A percentile compares a stretch with the other conserved stretches of the same genome.
Evolutionary conservation across 2,329 filamentous ascomycete species (phyloP).

Genomic region (Setomelanomma holmii): DNA sequence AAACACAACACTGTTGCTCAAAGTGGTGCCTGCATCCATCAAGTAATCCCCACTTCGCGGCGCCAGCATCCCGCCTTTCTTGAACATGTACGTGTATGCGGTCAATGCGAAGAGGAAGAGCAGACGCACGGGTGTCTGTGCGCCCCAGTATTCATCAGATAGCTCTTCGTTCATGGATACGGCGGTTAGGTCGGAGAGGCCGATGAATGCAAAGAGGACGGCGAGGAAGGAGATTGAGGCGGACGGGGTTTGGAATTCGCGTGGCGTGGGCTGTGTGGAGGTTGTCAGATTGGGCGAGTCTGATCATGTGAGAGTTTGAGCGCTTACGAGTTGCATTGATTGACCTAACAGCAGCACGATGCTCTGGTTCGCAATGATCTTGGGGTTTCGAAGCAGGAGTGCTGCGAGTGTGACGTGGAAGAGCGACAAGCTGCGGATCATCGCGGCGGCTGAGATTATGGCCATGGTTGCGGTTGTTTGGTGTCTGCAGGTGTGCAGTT

Average conservation of each 20-base stretch:
- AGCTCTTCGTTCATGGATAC: conserved; percentile 53
- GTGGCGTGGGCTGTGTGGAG: conserved; percentile 64
- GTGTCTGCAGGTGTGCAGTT: not conserved
- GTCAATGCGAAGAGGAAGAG: conserved; percentile 67
- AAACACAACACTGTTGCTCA: conserved; percentile 87
- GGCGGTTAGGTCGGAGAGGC: conserved; percentile 55
- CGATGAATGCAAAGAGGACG: conserved; percentile 72
- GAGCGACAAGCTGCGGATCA: conserved; percentile 81
- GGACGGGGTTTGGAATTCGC: conserved; percentile 71
- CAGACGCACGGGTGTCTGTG: conserved; percentile 69
- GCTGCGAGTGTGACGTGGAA: conserved; percentile 85
- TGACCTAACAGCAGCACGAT: conserved; percentile 83
- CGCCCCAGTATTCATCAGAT: conserved; percentile 56
- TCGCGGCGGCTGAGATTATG: conserved; percentile 78
- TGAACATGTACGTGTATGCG: conserved; percentile 71
- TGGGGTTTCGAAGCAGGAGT: conserved; percentile 80
- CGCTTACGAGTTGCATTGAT: conserved; percentile 77
- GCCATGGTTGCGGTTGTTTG: conserved; percentile 65
- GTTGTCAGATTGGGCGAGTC: no score
- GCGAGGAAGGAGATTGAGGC: conserved; percentile 72
- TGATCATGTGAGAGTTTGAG: not conserved
- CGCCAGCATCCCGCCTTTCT: conserved; percentile 57
- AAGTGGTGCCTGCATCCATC: conserved; percentile 59
- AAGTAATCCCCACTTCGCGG: conserved; percentile 33
- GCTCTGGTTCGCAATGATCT: conserved; percentile 76